Base-by-base conservation (phyloP, 2,329 filamentous ascomycete species). In the Orbilia oligospora region DNA sequence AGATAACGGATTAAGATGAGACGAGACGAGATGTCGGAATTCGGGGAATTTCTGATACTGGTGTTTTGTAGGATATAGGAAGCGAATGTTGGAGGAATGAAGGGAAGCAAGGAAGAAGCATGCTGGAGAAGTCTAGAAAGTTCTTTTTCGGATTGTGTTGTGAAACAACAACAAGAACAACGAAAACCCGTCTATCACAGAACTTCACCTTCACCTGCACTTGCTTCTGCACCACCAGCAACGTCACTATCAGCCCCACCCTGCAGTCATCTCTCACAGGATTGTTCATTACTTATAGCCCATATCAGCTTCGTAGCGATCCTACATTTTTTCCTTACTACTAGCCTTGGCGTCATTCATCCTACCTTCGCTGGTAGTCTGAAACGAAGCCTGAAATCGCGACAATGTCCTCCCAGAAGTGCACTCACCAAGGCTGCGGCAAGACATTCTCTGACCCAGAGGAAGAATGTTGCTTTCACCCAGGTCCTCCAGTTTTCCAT, bases 401-500 rank as follows among this genome's bases (percentile, higher is more conserved):
- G 55, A 46, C 63, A 22, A 80, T 61, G 79, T 93, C 93, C 91
- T 87, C 91, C 73, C 89, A 91, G 83, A 98, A 97, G 87, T 99
- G 96, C 85, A 93, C 97, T 75, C 96, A 97, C 87, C 94, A 97
- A 85, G 94, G 94, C 84, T 99, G 96, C 85, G 93, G 92, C 83
- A 98, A 97, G 88, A 85, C 87, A 80, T 98, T 93, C 85, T 90
- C 91, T 61, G 92, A 97, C 84, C 86, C 91, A 9, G 90, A 93
- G 49, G 95, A 97, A 85, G 88, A 91, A 81, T 99, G 96, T 86
- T 86, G 90, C 82, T 98, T 97, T 86, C 96, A 99, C 86, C 93
- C 95, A 51, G 94, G 94, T 71, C 93, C 94, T 80, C 96, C 96
- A 55, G 88, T 96, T 84, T 99, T 99, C 85, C 96, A 98, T 84